Conservation (phyloP, 805 yeast species). For the Zygotorulaspora florentina region DNA sequence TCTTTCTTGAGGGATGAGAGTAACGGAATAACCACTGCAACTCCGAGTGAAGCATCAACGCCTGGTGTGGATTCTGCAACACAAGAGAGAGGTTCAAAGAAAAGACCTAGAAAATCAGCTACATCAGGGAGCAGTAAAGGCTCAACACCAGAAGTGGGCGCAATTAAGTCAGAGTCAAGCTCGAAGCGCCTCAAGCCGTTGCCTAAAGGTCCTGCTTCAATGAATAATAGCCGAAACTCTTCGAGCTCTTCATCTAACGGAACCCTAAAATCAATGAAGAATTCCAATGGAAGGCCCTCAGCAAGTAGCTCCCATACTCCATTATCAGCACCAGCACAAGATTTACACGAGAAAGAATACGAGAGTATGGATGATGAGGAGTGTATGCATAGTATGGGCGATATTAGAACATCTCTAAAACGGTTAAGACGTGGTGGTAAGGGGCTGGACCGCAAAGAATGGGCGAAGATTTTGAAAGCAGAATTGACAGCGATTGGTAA, state of each 20-base stretch:
- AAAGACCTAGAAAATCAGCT: conserved; percentile 28
- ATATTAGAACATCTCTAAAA: conserved; percentile 63
- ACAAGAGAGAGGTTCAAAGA: conserved; percentile 24
- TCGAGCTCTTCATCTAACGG: conserved; percentile 7
- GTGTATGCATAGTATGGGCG: conserved; percentile 58
- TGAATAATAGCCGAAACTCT: conserved; percentile 10
- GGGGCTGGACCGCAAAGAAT: conserved; percentile 70
- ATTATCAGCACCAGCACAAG: conserved; percentile 6
- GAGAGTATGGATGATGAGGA: conserved; percentile 73
- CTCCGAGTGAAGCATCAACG: conserved; percentile 12
- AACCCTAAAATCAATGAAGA: conserved; percentile 3
- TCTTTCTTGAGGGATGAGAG: conserved; percentile 61
- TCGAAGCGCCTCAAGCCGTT: conserved; percentile 25
- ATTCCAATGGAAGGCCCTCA: conserved; percentile 3
- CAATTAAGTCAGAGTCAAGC: conserved; percentile 11
- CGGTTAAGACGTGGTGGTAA: conserved; percentile 65
- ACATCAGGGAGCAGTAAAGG: conserved; percentile 24
- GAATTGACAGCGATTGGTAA: conserved; percentile 74
- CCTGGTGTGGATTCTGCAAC: conserved; percentile 13
- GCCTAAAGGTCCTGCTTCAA: conserved; percentile 30
- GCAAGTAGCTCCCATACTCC: background rate
- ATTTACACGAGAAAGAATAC: conserved; percentile 46
- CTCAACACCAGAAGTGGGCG: conserved; percentile 16
- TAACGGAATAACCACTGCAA: conserved; percentile 24
- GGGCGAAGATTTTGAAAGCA: conserved; percentile 64